Evolutionary conservation across 441 rosid genomes (phyloP), one percentile per base, ranked within the genome.

Genomic region (Gossypium laxum): DNA sequence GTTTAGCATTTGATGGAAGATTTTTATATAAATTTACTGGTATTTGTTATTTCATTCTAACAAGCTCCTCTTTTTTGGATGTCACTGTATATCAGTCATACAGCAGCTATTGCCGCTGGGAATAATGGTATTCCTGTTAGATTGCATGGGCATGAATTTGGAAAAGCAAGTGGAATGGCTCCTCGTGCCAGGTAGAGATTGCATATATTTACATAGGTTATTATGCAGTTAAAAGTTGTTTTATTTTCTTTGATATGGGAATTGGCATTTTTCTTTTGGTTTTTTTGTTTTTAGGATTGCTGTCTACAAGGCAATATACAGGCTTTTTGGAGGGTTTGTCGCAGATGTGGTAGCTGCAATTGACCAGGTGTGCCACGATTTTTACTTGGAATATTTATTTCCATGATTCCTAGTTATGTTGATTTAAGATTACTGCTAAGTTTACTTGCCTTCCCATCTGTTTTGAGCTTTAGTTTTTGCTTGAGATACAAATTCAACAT

Each of bases 131-230:
- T 92, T 75, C 96, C 97, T 1, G 94, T 95, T 82, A 89, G 89
- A 83, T 72, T 91, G 79, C 85, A 85, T 17, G 99, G 99, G 68
- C 84, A 92, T 83, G 98, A 95, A 72, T 95, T 90, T 78, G 99
- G 99, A 55, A 94, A 84, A 87, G 99, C 99, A 17, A 94, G 99
- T 19, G 99, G 99, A 50, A 94, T 94, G 99, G 99, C 99, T 79
- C 99, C 98, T 64, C 94, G 99, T 78, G 97, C 99, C 58, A 89
- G 99, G 98, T 92, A 82, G 72, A 73, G 59, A 73, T 73, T 43
- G 77, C 69, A 54, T 26, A 43, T 22, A 12, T 21, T 14, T 48
- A 32, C 41, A 56, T 26, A 52, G 52, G 54, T n/a, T 50, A 55
- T 11, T 1, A 57, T 57, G 8, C 61, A 11, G 26, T 57, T 63